A percentile compares a stretch with the other conserved stretches of the same genome.
Conservation (phyloP, 805 yeast genomes). For the Ogataea allantospora region DNA sequence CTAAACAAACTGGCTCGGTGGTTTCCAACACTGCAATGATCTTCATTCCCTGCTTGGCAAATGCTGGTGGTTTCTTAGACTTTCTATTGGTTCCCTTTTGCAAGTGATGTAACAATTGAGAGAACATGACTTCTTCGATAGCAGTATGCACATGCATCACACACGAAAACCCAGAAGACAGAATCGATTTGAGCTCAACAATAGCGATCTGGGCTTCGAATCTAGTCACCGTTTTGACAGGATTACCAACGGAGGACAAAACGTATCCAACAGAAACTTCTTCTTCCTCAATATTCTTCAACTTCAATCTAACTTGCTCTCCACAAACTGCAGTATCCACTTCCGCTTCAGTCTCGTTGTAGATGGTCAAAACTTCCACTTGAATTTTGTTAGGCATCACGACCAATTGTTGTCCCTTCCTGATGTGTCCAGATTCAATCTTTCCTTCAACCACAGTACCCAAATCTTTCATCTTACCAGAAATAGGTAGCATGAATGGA, state of each 20-base stretch:
- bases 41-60: slow-evolving; percentile 99
- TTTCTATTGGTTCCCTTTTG: slow-evolving; percentile 96
- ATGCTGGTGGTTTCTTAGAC: slow-evolving; percentile 96
- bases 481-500: slow-evolving; percentile 95
- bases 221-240: slow-evolving; percentile 85
- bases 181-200: slow-evolving; percentile 91
- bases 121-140: slow-evolving; percentile 87
- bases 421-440: slow-evolving; percentile 92
- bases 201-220: slow-evolving; percentile 97
- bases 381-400: slow-evolving; percentile 89
- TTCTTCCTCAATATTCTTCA: slow-evolving; percentile 97
- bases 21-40: slow-evolving; percentile 89
- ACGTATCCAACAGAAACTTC: slow-evolving; percentile 92
- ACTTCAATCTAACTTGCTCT: slow-evolving; percentile 91
- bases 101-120: slow-evolving; percentile 82
- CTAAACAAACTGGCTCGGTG: slow-evolving; percentile 87
- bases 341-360: slow-evolving; percentile 94
- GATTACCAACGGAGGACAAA: slow-evolving; percentile 78
- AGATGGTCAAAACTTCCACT: slow-evolving; percentile 84
- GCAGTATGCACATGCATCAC: slow-evolving; percentile 99
- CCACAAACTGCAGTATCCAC: slow-evolving; percentile 89
- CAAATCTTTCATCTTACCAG: slow-evolving; percentile 93
- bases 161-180: slow-evolving; percentile 94
- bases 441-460: slow-evolving; percentile 99
- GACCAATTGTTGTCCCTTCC: slow-evolving; percentile 70